Conservation (phyloP, 2,329 filamentous ascomycete species). For the Aurifilum marmelostoma region DNA sequence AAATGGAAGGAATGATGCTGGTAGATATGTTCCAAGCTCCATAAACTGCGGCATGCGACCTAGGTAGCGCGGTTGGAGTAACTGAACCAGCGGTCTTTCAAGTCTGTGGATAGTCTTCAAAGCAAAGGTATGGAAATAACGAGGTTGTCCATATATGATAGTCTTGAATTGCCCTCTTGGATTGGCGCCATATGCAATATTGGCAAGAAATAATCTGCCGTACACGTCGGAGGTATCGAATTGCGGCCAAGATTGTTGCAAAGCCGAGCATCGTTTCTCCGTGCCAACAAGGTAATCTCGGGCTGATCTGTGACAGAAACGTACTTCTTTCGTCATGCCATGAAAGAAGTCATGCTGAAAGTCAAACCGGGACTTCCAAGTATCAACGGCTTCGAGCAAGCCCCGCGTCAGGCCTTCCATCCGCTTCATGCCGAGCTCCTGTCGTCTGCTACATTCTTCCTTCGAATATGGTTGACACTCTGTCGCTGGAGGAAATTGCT, state of each 20-base stretch:
- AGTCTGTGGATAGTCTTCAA: neutral
- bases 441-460: neutral
- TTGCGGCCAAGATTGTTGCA: slow-evolving; percentile 2
- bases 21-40: neutral
- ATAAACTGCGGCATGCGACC: too few relatives aligned
- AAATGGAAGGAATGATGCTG: neutral
- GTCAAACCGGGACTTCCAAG: too few relatives aligned
- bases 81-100: neutral
- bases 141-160: too few relatives aligned
- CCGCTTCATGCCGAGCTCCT: neutral
- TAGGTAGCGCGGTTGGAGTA: too few relatives aligned
- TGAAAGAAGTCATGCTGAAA: neutral
- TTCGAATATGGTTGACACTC: neutral
- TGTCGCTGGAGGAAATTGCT: neutral
- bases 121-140: neutral
- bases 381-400: neutral
- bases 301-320: slow-evolving; percentile 4
- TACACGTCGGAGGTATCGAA: slow-evolving; percentile 3
- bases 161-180: too few relatives aligned
- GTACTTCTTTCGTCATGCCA: neutral
- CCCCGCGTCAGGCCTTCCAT: slow-evolving; percentile 8
- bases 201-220: neutral
- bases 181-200: neutral
- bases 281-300: neutral
- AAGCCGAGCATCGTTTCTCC: neutral